phyloP scores from a whole-genome alignment of 2,329 filamentous ascomycete genomes.

The Fusarium sp. region DNA sequence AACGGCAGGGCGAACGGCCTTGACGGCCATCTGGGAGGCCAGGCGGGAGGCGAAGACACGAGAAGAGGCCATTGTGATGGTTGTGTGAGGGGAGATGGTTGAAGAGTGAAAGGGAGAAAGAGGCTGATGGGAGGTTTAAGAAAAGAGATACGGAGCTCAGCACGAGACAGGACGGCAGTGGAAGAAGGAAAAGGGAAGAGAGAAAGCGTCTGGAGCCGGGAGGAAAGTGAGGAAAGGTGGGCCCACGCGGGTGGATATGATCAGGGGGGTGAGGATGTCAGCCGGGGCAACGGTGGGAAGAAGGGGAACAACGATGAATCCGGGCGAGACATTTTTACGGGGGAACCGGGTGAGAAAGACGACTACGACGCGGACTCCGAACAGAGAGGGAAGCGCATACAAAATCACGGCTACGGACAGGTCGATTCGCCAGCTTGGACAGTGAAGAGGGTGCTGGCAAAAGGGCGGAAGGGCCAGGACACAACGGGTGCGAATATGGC shows the following conservation, averaged over 20 bases:
- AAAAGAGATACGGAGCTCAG: slow-evolving; percentile 48
- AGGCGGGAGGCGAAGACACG: slow-evolving; percentile 80
- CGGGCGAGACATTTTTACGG: slow-evolving; percentile 46
- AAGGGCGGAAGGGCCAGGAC: slow-evolving; percentile 22
- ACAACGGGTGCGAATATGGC: slow-evolving; percentile 43
- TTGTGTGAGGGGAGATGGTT: slow-evolving; percentile 52
- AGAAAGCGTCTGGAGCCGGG: slow-evolving; percentile 50
- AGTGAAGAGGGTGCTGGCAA: slow-evolving; percentile 18
- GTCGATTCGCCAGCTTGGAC: slow-evolving; percentile 1
- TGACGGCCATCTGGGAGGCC: slow-evolving; percentile 77
- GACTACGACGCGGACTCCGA: slow-evolving; percentile 14
- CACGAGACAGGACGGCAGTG: slow-evolving; percentile 48
- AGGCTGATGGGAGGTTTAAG: slow-evolving; percentile 47
- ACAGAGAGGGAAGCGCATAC: slow-evolving; percentile 4
- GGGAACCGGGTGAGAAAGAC: slow-evolving; percentile 33
- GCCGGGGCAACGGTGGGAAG: slow-evolving; percentile 48
- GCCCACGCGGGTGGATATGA: slow-evolving; percentile 47
- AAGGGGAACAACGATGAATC: slow-evolving; percentile 42
- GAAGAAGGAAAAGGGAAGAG: slow-evolving; percentile 54
- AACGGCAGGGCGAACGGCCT: slow-evolving; percentile 79
- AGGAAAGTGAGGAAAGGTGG: slow-evolving; percentile 49
- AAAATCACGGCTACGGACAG: slow-evolving; percentile 6
- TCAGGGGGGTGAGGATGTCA: slow-evolving; percentile 48
- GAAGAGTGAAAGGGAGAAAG: slow-evolving; percentile 41
- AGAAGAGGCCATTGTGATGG: slow-evolving; percentile 80